Percentiles rank a stretch among this genome's conserved stretches.
Evolutionary conservation across 768 basidiomycete species (phyloP).

Genomic region (Amanita brunnescens): DNA sequence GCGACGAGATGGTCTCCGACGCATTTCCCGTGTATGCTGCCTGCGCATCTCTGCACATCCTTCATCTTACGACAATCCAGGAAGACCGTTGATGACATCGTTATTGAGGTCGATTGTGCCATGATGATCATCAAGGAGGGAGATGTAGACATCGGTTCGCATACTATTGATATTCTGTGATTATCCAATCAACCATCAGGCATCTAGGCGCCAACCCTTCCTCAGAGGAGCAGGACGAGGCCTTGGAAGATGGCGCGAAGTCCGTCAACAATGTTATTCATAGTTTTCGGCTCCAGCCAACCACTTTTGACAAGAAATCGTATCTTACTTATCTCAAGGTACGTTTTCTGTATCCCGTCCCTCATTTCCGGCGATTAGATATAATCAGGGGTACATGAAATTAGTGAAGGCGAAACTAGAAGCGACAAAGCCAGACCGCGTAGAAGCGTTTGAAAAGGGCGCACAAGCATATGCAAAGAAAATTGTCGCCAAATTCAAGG

Average conservation of each 20-base stretch:
- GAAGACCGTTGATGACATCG: constrained; percentile 69
- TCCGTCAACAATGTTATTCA: constrained; percentile 85
- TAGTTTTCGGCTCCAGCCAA: constrained; percentile 83
- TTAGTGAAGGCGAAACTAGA: constrained; percentile 61
- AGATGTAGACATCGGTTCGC: constrained; percentile 82
- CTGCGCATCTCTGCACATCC: not conserved
- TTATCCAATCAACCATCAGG: not conserved
- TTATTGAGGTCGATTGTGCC: constrained; percentile 81
- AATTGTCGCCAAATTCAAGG: constrained; percentile 81
- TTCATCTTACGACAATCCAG: constrained; percentile 28
- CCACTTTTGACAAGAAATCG: constrained; percentile 85
- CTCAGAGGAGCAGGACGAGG: constrained; percentile 76
- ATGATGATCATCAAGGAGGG: constrained; percentile 64
- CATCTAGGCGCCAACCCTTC: constrained; percentile 84
- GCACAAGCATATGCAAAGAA: constrained; percentile 80
- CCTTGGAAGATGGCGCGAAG: constrained; percentile 65
- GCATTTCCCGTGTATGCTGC: constrained; percentile 73
- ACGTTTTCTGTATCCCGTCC: constrained; percentile 6
- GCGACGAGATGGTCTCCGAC: constrained; percentile 92
- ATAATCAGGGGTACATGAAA: constrained; percentile 85
- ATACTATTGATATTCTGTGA: not conserved
- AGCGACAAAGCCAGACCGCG: constrained; percentile 46
- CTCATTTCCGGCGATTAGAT: not conserved
- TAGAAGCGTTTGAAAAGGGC: constrained; percentile 73
- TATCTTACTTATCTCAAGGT: constrained; percentile 82